These are phyloP conservation scores for carrot (Daucus carota) DNA, from an alignment of 129 eudicot species.

Conservation along the genomic window DH1_v3.0 NC_030381.2:46488001-46488500, in stretches of 20 bases:
- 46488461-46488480: not conserved
- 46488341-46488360: not conserved
- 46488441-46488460: not conserved
- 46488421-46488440: not conserved
- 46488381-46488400: not conserved
- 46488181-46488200: not conserved
- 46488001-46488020: conserved; percentile 5
- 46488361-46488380: not conserved
- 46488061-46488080: conserved; percentile 4
- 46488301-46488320: conserved; percentile 3
- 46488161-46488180: conserved; percentile 1
- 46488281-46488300: conserved; percentile 4
- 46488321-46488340: not conserved
- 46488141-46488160: conserved; percentile 1
- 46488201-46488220: not conserved
- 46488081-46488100: not conserved
- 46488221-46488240: not conserved
- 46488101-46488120: not conserved
- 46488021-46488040: conserved; percentile 2
- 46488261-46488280: conserved; percentile 3
- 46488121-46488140: not conserved
- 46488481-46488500: not conserved
- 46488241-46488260: not conserved
- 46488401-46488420: no score
- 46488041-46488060: conserved; percentile 21